A percentile compares a stretch with the other conserved stretches of the same genome.
Evolutionary conservation across 495 filamentous ascomycete genomes (phyloP).

Genomic region (Hypoxylon fuscum): DNA sequence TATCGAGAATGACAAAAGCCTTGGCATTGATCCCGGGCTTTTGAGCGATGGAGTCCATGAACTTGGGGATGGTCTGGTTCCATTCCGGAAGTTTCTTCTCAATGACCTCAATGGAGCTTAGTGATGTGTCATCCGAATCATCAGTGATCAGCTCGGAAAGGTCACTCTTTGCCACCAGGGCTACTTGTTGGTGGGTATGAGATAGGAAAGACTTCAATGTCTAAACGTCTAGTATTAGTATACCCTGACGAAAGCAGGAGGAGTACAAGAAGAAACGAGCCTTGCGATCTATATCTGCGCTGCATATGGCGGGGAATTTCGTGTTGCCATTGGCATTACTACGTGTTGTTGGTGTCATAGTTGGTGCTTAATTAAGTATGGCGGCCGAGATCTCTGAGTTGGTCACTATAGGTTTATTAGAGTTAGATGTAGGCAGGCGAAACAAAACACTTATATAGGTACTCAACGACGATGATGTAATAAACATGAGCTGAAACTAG

Average conservation of each 20-base stretch:
- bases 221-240: background rate
- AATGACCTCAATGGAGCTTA: constrained; percentile 5
- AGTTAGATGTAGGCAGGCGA: background rate
- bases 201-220: background rate
- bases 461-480: background rate
- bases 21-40: background rate
- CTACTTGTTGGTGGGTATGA: background rate
- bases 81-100: background rate
- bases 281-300: background rate
- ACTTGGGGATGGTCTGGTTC: background rate
- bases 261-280: background rate
- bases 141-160: constrained; percentile 1
- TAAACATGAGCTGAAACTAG: no score
- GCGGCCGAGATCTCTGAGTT: no score
- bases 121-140: background rate
- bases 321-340: background rate
- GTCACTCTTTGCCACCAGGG: background rate
- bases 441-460: background rate
- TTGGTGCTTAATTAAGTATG: background rate
- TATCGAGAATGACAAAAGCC: constrained; percentile 3
- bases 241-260: background rate
- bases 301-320: background rate
- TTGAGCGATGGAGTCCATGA: background rate
- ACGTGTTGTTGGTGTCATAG: constrained; percentile 6
- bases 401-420: no score